Base-by-base conservation (phyloP, 345 rosid genomes). In the Boechera retrofracta region DNA sequence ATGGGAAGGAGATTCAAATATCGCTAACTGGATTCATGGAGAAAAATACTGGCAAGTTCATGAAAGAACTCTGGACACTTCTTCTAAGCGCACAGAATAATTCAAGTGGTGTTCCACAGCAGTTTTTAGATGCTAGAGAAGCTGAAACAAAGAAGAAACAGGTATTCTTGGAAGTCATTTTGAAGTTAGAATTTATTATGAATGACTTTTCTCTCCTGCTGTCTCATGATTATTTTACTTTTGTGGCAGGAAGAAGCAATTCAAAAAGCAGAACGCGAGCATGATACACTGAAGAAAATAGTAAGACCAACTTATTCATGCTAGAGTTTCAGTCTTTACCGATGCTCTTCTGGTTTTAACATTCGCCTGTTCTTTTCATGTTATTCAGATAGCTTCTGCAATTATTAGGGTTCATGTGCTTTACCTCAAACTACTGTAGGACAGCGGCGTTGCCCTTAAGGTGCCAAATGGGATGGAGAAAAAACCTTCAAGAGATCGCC, bases 341-440 rank as follows among this genome's bases (percentile, higher is more conserved):
- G 79, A 58, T 84, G 81, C 61, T 80, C 81, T 81, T 86, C 69
- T 80, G 77, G 71, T 86, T 91, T 86, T 96, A 87, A 93, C 93
- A 82, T 83, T 31, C 74, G 68, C 75, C 82, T 86, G 88, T 88
- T 84, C 87, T 91, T 89, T 69, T 81, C 83, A 85, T 95, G 91
- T 82, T 83, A 83, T 79, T 93, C 98, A 93, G 98, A 96, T 84
- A 89, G 82, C 97, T 92, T 91, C 99, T 92, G 94, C 94, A 88
- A 89, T 96, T 93, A 89, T 96, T 89, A 89, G 96, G 96, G 93
- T 87, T 95, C 98, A 95, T 95, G 93, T 91, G 94, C 99, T 95
- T 96, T 93, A 89, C 97, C 93, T 91, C 94, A 89, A 90, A 93
- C 99, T 95, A 85, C 96, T 93, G 98, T 96, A 96, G 99, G 99